A percentile compares a stretch with the other conserved stretches of the same genome.
phyloP scores from a whole-genome alignment of 208 protist species.

The Leishmania martiniquensis region DNA sequence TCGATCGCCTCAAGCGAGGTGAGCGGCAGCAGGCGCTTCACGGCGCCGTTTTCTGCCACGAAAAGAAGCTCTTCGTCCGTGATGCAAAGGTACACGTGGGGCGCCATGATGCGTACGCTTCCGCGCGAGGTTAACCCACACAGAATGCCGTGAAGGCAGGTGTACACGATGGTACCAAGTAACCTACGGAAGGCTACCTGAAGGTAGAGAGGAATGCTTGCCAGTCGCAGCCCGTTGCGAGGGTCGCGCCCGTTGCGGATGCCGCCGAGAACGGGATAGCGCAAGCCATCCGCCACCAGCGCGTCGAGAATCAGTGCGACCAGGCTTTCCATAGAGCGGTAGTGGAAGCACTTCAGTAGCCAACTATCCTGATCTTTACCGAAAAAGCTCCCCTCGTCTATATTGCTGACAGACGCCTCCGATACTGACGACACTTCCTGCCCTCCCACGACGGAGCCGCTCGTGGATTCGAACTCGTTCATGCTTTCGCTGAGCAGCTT shows the following conservation, averaged over 20 bases:
- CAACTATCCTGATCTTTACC: conserved; percentile 31
- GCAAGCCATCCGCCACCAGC: conserved; percentile 43
- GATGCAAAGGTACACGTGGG: conserved; percentile 46
- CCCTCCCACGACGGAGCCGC: conserved; percentile 22
- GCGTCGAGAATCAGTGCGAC: conserved; percentile 39
- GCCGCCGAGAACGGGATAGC: conserved; percentile 37
- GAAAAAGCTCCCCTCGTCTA: conserved; percentile 36
- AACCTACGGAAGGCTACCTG: conserved; percentile 30
- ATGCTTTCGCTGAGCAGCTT: conserved; percentile 20
- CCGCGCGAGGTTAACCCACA: conserved; percentile 34
- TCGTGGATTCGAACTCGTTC: conserved; percentile 12
- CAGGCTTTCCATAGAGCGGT: conserved; percentile 23
- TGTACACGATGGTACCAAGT: conserved; percentile 41
- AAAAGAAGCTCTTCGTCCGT: conserved; percentile 38
- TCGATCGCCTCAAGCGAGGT: conserved; percentile 21
- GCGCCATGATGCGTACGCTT: conserved; percentile 28
- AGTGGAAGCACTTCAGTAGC: conserved; percentile 30
- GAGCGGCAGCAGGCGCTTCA: conserved; percentile 32
- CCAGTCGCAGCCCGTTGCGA: conserved; percentile 44
- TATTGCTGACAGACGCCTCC: conserved; percentile 13
- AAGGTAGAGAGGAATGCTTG: conserved; percentile 40
- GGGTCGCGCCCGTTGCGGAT: conserved; percentile 41
- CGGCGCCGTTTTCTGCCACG: conserved; percentile 26
- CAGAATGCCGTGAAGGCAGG: conserved; percentile 39
- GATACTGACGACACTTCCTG: conserved; percentile 12